Evolutionary conservation across 2,329 filamentous ascomycete species (phyloP).

Genomic region (Nothophoma quercina): DNA sequence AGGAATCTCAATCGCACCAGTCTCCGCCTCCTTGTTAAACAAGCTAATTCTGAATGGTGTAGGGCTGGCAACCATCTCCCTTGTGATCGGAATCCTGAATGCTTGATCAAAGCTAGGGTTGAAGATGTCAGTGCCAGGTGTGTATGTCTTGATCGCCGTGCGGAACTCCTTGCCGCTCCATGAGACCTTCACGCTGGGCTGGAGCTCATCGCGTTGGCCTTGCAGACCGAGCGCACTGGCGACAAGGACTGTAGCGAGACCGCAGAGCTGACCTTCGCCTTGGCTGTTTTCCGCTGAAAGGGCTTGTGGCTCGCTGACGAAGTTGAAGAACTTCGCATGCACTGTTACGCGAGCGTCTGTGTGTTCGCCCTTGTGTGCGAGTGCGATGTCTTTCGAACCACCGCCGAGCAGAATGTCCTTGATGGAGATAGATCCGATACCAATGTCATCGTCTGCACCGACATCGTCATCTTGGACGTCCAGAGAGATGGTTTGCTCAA

Average conservation of each 20-base stretch:
- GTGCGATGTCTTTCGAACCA: constrained; percentile 52
- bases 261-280: constrained; percentile 45
- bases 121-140: constrained; percentile 57
- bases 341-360: constrained; percentile 49
- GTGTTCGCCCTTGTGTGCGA: constrained; percentile 50
- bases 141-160: constrained; percentile 54
- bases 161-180: constrained; percentile 54
- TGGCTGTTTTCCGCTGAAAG: constrained; percentile 41
- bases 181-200: constrained; percentile 56
- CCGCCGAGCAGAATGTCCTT: constrained; percentile 54
- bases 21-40: constrained; percentile 39
- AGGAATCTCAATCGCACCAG: constrained; percentile 34
- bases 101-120: constrained; percentile 58
- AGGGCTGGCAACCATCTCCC: constrained; percentile 34
- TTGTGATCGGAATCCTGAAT: constrained; percentile 54
- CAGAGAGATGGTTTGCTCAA: constrained; percentile 53
- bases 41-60: constrained; percentile 35
- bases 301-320: constrained; percentile 47
- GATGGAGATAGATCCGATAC: constrained; percentile 51
- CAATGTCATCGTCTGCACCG: constrained; percentile 55
- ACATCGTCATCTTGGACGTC: constrained; percentile 57
- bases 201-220: constrained; percentile 54
- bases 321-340: constrained; percentile 52
- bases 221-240: constrained; percentile 53
- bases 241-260: constrained; percentile 55